Conservation (phyloP, 345 rosid species). For the Rhizophora apiculata region DNA sequence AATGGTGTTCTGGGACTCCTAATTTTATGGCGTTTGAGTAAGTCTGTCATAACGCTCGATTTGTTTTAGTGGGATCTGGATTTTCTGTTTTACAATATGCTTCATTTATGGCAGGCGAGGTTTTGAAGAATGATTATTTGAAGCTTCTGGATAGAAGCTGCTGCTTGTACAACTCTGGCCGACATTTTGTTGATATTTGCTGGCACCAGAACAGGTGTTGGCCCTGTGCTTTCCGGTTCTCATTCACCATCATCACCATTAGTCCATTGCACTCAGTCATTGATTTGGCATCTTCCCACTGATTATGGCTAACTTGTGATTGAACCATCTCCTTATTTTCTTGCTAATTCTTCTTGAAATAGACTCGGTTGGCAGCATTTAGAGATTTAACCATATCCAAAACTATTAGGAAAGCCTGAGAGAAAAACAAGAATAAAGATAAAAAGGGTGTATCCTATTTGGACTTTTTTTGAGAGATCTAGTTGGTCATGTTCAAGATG, state of each 20-base stretch:
- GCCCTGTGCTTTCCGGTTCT: slow-evolving; percentile 40
- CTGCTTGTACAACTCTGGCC: slow-evolving; percentile 66
- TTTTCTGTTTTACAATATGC: neutral
- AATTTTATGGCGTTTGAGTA: no score
- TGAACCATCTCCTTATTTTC: neutral
- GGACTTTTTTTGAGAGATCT: neutral
- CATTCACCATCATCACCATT: slow-evolving; percentile 8
- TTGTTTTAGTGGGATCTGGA: slow-evolving; percentile 8
- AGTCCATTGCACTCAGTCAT: slow-evolving; percentile 20
- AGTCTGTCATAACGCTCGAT: no score
- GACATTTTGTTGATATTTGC: slow-evolving; percentile 34
- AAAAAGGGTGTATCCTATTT: neutral
- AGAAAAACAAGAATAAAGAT: neutral
- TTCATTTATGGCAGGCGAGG: slow-evolving; percentile 27
- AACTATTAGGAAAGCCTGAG: neutral
- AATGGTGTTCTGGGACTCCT: no score
- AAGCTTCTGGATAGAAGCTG: slow-evolving; percentile 63
- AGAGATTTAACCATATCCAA: slow-evolving; percentile 35
- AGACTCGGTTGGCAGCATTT: slow-evolving; percentile 2
- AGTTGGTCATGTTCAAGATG: slow-evolving; percentile 31
- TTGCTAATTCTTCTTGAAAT: neutral
- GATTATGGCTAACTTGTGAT: slow-evolving; percentile 67
- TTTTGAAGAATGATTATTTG: slow-evolving; percentile 16
- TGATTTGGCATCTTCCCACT: slow-evolving; percentile 63
- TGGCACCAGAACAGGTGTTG: slow-evolving; percentile 41